Evolutionary conservation across 768 basidiomycete species (phyloP).

Genomic region (Amanita rubescens): DNA sequence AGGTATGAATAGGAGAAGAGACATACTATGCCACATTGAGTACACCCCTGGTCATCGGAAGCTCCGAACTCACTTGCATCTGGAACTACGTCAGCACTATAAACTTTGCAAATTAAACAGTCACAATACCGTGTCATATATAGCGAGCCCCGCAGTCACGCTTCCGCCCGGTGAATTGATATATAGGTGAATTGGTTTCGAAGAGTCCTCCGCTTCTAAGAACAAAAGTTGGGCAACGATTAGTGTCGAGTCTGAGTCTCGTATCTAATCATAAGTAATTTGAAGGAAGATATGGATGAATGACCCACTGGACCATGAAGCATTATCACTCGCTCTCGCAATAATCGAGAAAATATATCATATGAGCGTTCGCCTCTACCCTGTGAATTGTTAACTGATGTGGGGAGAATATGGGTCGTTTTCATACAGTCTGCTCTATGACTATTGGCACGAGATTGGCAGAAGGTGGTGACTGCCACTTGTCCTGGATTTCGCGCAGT

Average conservation of each 20-base stretch:
- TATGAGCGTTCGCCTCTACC: conserved; percentile 86
- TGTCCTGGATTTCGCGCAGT: conserved; percentile 22
- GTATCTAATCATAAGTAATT: conserved; percentile 48
- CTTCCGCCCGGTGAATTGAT: conserved; percentile 97
- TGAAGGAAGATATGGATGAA: not conserved
- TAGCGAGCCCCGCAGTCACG: conserved; percentile 92
- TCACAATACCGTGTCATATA: conserved; percentile 83
- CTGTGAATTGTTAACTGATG: conserved; percentile 25
- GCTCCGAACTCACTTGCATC: conserved; percentile 12
- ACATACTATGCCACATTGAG: conserved; percentile 57
- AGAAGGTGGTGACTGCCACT: conserved; percentile 36
- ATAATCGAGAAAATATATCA: conserved; percentile 91
- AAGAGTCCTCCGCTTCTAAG: conserved; percentile 91
- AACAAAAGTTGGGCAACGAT: conserved; percentile 90
- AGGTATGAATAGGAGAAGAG: conserved; percentile 91
- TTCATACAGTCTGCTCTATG: conserved; percentile 78
- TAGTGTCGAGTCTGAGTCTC: conserved; percentile 82
- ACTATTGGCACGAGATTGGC: conserved; percentile 83
- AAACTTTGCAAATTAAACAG: conserved; percentile 62
- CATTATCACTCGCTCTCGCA: conserved; percentile 94
- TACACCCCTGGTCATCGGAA: conserved; percentile 12
- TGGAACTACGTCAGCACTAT: conserved; percentile 10
- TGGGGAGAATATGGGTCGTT: not conserved
- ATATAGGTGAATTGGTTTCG: conserved; percentile 92
- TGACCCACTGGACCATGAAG: conserved; percentile 78